Percentiles rank a stretch among this genome's conserved stretches.
phyloP scores from a whole-genome alignment of 1,139 yeast species.

The Diutina scorzettiae region DNA sequence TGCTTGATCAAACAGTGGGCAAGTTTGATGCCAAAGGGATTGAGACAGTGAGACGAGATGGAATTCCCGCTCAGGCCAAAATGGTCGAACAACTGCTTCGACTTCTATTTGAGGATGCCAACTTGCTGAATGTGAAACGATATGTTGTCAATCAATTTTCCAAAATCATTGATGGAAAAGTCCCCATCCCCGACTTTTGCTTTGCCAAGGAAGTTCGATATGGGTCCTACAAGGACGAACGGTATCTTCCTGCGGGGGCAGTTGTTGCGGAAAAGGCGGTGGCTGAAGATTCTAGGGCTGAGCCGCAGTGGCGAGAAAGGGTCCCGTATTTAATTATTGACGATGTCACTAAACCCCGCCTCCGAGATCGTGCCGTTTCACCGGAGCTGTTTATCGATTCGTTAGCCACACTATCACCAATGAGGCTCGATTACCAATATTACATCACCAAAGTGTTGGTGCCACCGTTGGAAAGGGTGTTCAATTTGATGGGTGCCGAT shows the following conservation, averaged over 20 bases:
- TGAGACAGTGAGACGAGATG: constrained; percentile 89
- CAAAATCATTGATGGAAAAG: constrained; percentile 48
- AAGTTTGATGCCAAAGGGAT: constrained; percentile 92
- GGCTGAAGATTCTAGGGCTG: constrained; percentile 55
- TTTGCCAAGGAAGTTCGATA: constrained; percentile 84
- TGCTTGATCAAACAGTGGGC: constrained; percentile 40
- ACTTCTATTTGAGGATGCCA: constrained; percentile 58
- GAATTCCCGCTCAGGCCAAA: constrained; percentile 84
- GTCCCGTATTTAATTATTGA: constrained; percentile 75
- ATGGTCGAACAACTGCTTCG: constrained; percentile 62
- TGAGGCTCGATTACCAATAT: constrained; percentile 64
- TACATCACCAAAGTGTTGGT: constrained; percentile 72
- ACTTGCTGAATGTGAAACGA: constrained; percentile 55
- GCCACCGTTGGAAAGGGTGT: constrained; percentile 82
- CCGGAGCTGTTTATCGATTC: constrained; percentile 58
- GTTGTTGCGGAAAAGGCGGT: constrained; percentile 53
- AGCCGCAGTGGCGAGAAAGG: constrained; percentile 81
- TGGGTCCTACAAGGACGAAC: constrained; percentile 68
- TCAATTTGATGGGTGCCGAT: constrained; percentile 75
- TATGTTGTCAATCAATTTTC: constrained; percentile 56
- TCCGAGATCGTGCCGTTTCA: constrained; percentile 68
- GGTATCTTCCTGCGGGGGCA: constrained; percentile 85
- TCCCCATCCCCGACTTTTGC: constrained; percentile 71
- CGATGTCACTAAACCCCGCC: constrained; percentile 51
- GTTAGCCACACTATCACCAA: constrained; percentile 18